These are phyloP conservation scores for Lasiosphaeriaceae sp. DNA, from an alignment of 495 filamentous ascomycete genomes.

Conservation along the genomic window DNA sequence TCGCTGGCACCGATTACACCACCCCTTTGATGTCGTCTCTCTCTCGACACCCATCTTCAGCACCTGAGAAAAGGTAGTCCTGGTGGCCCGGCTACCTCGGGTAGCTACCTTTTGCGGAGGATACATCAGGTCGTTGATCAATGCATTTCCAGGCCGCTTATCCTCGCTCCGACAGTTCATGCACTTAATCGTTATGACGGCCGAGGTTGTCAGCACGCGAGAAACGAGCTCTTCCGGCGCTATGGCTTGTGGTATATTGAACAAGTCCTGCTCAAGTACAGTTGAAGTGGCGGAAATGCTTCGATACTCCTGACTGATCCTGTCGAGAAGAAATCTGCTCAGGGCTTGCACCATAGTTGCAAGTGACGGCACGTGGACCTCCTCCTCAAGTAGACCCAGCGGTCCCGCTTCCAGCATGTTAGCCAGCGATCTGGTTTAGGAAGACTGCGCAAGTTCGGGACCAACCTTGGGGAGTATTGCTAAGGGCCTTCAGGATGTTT, in stretches of 20 bases:
- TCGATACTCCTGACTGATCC: constrained; percentile 23
- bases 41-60: constrained; percentile 83
- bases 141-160: constrained; percentile 60
- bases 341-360: constrained; percentile 22
- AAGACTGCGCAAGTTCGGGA: neutral
- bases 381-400: constrained; percentile 78
- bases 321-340: constrained; percentile 26
- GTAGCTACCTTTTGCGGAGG: constrained; percentile 43
- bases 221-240: constrained; percentile 16
- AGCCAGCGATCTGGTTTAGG: constrained; percentile 2
- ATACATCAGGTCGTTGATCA: constrained; percentile 83
- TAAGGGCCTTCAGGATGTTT: constrained; percentile 87
- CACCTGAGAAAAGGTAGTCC: constrained; percentile 70
- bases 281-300: constrained; percentile 25
- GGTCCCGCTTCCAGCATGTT: constrained; percentile 49
- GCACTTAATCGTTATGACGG: constrained; percentile 64
- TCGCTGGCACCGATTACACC: constrained; percentile 82
- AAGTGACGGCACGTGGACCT: constrained; percentile 39
- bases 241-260: constrained; percentile 16
- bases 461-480: constrained; percentile 65
- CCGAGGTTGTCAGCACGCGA: constrained; percentile 36
- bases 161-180: constrained; percentile 78
- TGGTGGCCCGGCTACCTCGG: constrained; percentile 52
- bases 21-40: constrained; percentile 76
- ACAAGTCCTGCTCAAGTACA: constrained; percentile 20